Base-by-base conservation (phyloP, 306 rosid species). In the Pterocarpus santalinus region DNA sequence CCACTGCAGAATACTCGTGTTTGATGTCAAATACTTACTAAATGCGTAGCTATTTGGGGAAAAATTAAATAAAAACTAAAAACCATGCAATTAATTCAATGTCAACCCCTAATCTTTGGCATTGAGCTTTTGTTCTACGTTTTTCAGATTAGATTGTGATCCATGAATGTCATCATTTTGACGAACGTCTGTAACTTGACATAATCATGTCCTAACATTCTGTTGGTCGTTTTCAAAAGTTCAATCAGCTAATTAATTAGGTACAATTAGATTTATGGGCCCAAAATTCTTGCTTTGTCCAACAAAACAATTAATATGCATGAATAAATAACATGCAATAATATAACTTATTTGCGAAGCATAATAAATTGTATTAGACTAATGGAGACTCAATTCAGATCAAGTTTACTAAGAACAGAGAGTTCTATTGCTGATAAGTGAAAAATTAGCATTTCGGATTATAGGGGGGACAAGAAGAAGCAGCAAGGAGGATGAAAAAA, bases 1-100 rank as follows among this genome's bases (percentile, higher is more conserved):
- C 85, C 11, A 57, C 81, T 81, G 30, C 69, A 51, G 39, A 65
- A 60, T 77, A 65, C 80, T 57, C 73, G 66, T 17, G 55, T 56
- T 85, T 56, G 16, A 72, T 85, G 88, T 85, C 85, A 85, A 85
- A 85, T 80, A 85, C 83, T 85, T 64, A 51, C 33, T 74, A 60
- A 78, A 67, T 79, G 80, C 63, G 69, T 60, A 51, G 52, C 35
- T 51, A 11, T 38, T 69, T 46, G 46, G 12, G 16, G 46, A 64
- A 11, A 44, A 49, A 8, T 62, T 16, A 77, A 63, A 58, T 5
- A 17, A 30, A 36, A 28, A 28, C 16, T 35, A 38, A 51, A 67
- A 35, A 15, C 8, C 34, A 30, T 30, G 12, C 65, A 55, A 56
- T 71, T 72, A 36, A 47, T 60, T 51, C 58, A 68, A 66, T 76